Evolutionary conservation across 1,284 basidiomycete genomes (phyloP).

Genomic region (Phellopilus nigrolimitatus): DNA sequence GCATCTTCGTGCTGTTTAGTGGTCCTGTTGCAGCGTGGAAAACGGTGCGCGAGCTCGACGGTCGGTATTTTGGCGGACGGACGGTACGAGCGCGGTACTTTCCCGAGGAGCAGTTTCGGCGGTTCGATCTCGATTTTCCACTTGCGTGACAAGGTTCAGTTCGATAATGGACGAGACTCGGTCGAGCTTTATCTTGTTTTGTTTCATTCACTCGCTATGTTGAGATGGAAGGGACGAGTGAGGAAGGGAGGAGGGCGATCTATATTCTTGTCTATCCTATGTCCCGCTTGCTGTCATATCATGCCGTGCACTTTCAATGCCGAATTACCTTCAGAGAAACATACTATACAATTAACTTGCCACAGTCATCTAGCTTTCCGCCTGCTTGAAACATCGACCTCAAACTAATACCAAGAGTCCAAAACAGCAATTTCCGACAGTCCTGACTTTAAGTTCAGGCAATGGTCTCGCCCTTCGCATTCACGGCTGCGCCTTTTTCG

Average conservation of each 20-base stretch:
- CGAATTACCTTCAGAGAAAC: conserved; percentile 1
- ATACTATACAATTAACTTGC: neutral
- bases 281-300: neutral
- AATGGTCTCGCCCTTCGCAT: conserved; percentile 3
- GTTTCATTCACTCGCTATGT: too few species aligned
- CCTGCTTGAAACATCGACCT: too few species aligned
- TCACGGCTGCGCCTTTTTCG: neutral
- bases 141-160: neutral
- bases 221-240: too few species aligned
- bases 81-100: conserved; percentile 82
- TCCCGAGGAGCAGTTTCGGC: conserved; percentile 56
- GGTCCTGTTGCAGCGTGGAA: conserved; percentile 94
- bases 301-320: neutral
- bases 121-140: conserved; percentile 42
- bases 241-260: neutral
- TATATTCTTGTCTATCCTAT: neutral
- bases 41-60: conserved; percentile 86
- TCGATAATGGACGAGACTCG: too few species aligned
- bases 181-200: too few species aligned
- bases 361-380: neutral
- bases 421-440: neutral
- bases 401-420: too few species aligned
- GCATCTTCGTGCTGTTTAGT: conserved; percentile 82
- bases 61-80: conserved; percentile 84
- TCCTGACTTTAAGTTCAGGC: neutral